Conservation (phyloP, 2,329 filamentous ascomycete species). For the Teratosphaeria zuluensis region DNA sequence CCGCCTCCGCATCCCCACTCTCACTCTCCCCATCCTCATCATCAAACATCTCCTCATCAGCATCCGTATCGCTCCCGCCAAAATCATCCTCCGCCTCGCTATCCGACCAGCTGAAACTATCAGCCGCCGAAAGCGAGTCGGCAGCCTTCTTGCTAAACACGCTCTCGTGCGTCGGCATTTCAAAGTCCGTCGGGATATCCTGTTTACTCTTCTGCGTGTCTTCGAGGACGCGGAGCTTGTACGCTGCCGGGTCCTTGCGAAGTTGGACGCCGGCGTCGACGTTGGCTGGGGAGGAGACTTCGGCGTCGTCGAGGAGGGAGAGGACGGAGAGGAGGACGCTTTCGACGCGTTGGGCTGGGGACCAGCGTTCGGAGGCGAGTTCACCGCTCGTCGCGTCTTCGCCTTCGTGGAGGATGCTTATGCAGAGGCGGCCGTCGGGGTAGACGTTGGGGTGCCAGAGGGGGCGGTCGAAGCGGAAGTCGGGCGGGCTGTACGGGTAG, state of each 20-base stretch:
- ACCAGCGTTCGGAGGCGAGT: constrained; percentile 83
- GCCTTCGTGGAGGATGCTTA: constrained; percentile 88
- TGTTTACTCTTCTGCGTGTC: constrained; percentile 64
- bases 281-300: constrained; percentile 88
- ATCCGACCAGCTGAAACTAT: constrained; percentile 62
- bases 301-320: constrained; percentile 83
- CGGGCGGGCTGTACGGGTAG: constrained; percentile 84
- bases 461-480: constrained; percentile 71
- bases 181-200: constrained; percentile 69
- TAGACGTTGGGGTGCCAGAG: constrained; percentile 95
- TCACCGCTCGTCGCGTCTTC: constrained; percentile 92
- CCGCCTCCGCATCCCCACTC: constrained; percentile 40
- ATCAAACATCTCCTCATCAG: constrained; percentile 36
- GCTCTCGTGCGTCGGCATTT: constrained; percentile 66
- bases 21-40: constrained; percentile 45
- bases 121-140: constrained; percentile 36
- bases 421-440: constrained; percentile 79
- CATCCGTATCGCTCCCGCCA: constrained; percentile 57
- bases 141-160: constrained; percentile 47
- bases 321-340: constrained; percentile 89
- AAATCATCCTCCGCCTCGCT: constrained; percentile 57
- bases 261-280: constrained; percentile 85
- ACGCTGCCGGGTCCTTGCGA: constrained; percentile 59
- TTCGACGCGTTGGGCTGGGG: constrained; percentile 85
- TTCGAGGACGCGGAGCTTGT: constrained; percentile 58